phyloP scores from a whole-genome alignment of 2,329 filamentous ascomycete genomes.

The Aschersonia sp. region DNA sequence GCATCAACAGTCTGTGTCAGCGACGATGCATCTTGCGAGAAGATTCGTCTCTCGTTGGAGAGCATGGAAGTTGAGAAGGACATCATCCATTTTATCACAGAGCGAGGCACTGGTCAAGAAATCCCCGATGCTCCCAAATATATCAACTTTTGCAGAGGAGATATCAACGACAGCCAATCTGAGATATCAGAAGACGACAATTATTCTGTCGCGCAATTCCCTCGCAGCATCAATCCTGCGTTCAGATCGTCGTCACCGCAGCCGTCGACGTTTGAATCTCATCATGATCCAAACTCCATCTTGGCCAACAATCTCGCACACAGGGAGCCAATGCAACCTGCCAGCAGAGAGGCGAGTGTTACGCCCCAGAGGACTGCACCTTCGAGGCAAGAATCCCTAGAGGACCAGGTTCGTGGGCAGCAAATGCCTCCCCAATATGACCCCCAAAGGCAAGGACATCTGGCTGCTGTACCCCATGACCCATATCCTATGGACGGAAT shows the following conservation, averaged over 20 bases:
- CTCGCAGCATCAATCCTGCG: slow-evolving; percentile 84
- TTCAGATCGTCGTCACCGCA: slow-evolving; percentile 94
- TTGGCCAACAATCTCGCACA: slow-evolving; percentile 57
- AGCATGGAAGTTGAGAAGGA: slow-evolving; percentile 96
- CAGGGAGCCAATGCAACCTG: slow-evolving; percentile 27
- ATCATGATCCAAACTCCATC: slow-evolving; percentile 70
- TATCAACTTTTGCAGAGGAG: slow-evolving; percentile 95
- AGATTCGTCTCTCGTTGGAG: slow-evolving; percentile 83
- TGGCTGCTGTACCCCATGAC: slow-evolving; percentile 68
- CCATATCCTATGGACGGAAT: slow-evolving; percentile 91
- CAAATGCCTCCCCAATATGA: slow-evolving; percentile 22
- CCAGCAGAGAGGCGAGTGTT: slow-evolving; percentile 33
- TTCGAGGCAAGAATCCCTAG: slow-evolving; percentile 6
- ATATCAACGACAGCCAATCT: slow-evolving; percentile 65
- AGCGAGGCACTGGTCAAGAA: slow-evolving; percentile 84
- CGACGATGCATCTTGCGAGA: slow-evolving; percentile 92
- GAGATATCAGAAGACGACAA: slow-evolving; percentile 73
- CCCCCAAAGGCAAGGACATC: slow-evolving; percentile 40
- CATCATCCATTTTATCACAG: slow-evolving; percentile 75
- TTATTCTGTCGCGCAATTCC: slow-evolving; percentile 93
- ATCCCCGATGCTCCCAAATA: slow-evolving; percentile 95
- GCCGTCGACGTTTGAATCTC: slow-evolving; percentile 82
- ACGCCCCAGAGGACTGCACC: slow-evolving; percentile 30
- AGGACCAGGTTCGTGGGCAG: slow-evolving; percentile 8
- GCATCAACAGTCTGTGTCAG: slow-evolving; percentile 95